Evolutionary conservation across 2,329 filamentous ascomycete genomes (phyloP), one percentile per base, ranked within the genome.

Genomic region (Phoma sp.): DNA sequence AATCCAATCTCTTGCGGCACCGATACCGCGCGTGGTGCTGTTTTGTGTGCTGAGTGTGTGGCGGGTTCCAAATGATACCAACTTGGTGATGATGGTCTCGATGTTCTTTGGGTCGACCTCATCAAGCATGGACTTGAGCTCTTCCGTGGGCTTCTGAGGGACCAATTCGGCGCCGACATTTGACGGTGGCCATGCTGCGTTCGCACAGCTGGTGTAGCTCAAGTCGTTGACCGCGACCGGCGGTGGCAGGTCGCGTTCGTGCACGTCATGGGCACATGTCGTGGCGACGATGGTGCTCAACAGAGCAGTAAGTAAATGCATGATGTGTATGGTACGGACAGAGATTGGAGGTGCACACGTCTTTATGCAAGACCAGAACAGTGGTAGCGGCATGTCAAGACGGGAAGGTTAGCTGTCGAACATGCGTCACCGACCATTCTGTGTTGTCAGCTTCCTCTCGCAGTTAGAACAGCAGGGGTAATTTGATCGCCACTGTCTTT

Each of bases 1-100:
- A 40, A 86, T 80, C 83, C 83, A 85, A 62, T 85, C 81, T 54
- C 83, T 69, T 10, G 84, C 83, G 5, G 83, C 83, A 1, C 83
- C 82, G 46, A 86, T 84, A 1, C 83, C 83, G 5, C 79, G 74
- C 2, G 75, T 79, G 3, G 76, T 76, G 28, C 77, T 78, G 53
- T 80, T 84, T 58, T 84, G 81, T 1, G 71, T 76, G 5, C 81
- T 84, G 1, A 85, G 71, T 1, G 83, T 85, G 62, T 85, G 83
- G 7, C 83, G 76, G 5, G 83, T 86, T 23, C 81, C 83, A 57
- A 84, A 86, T 14, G 77, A 80, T 4, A 81, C 83, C 1, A 86
- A 77, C 58, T 80, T 84, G 46, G 74, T 71, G 57, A 86, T 81
- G 51, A 74, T 83, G 7, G 76, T 71, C 61, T 83, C 72, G 58